Evolutionary conservation across 345 rosid genomes (phyloP).

Genomic region (Anastatica hierochuntica): DNA sequence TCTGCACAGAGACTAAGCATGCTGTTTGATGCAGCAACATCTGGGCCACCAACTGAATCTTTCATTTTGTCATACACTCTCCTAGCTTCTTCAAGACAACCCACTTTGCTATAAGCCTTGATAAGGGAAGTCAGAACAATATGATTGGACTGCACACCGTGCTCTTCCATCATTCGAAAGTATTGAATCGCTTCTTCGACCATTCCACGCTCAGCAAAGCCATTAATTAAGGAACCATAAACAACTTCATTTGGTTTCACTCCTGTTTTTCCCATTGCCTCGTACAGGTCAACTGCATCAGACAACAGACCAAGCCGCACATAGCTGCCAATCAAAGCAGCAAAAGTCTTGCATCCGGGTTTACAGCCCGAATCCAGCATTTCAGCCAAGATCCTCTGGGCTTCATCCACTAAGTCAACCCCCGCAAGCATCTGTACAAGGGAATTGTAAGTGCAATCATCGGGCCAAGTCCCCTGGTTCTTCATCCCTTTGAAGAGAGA

Average conservation of each 20-base stretch:
- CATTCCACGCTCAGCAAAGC: slow-evolving; percentile 61
- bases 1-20: slow-evolving; percentile 74
- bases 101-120: slow-evolving; percentile 75
- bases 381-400: slow-evolving; percentile 54
- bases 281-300: slow-evolving; percentile 43
- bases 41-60: slow-evolving; percentile 56
- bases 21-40: slow-evolving; percentile 61
- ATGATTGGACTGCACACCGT: slow-evolving; percentile 50
- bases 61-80: slow-evolving; percentile 53
- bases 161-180: slow-evolving; percentile 52
- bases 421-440: slow-evolving; percentile 72
- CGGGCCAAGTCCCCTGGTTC: slow-evolving; percentile 84
- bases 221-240: slow-evolving; percentile 71
- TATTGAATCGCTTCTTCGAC: slow-evolving; percentile 64
- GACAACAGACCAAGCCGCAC: slow-evolving; percentile 58
- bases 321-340: slow-evolving; percentile 64
- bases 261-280: slow-evolving; percentile 49
- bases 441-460: slow-evolving; percentile 74
- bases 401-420: slow-evolving; percentile 60
- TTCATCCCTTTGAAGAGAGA: slow-evolving; percentile 72
- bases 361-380: slow-evolving; percentile 60
- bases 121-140: slow-evolving; percentile 70
- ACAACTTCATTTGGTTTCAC: slow-evolving; percentile 79
- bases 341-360: slow-evolving; percentile 55
- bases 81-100: slow-evolving; percentile 63